These are phyloP conservation scores for Pseudoscleropodium purum DNA, from an alignment of 225 moss, liverwort and hornwort species.

Conservation along the genomic window DNA sequence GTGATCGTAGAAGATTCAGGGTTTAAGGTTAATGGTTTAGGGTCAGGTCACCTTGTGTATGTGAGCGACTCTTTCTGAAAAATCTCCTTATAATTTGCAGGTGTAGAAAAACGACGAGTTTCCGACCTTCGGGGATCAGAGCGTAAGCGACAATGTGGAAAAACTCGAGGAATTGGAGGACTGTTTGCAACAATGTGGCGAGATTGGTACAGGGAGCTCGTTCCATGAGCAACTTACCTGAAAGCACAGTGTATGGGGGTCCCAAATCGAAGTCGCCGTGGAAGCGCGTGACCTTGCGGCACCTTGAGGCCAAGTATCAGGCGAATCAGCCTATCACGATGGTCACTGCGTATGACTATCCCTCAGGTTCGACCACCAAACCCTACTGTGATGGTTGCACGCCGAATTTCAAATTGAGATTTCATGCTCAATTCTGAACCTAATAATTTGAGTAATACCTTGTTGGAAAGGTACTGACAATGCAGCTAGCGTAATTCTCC, in stretches of 20 bases:
- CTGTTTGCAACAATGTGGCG: neutral
- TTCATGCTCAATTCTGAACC: neutral
- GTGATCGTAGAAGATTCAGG: neutral
- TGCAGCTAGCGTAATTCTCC: no score
- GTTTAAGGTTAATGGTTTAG: neutral
- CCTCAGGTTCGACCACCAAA: slow-evolving; percentile 36
- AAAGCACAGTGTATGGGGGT: slow-evolving; percentile 76
- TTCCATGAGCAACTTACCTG: slow-evolving; percentile 78
- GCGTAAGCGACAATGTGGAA: slow-evolving; percentile 7
- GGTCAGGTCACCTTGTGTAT: neutral
- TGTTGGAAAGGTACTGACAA: neutral
- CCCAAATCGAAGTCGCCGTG: slow-evolving; percentile 69
- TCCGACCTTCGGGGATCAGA: neutral
- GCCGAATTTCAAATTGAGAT: neutral
- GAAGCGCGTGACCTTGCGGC: slow-evolving; percentile 81
- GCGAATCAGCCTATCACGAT: slow-evolving; percentile 72
- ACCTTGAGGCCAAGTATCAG: slow-evolving; percentile 50
- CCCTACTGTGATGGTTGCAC: neutral
- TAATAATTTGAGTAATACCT: neutral
- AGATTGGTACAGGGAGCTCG: slow-evolving; percentile 1
- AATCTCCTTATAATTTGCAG: neutral
- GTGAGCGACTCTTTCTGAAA: neutral
- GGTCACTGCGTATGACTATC: slow-evolving; percentile 98
- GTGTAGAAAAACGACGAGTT: neutral
- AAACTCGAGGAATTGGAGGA: neutral